phyloP scores from a whole-genome alignment of 257 asterid genomes.

The Salvia hispanica region DNA sequence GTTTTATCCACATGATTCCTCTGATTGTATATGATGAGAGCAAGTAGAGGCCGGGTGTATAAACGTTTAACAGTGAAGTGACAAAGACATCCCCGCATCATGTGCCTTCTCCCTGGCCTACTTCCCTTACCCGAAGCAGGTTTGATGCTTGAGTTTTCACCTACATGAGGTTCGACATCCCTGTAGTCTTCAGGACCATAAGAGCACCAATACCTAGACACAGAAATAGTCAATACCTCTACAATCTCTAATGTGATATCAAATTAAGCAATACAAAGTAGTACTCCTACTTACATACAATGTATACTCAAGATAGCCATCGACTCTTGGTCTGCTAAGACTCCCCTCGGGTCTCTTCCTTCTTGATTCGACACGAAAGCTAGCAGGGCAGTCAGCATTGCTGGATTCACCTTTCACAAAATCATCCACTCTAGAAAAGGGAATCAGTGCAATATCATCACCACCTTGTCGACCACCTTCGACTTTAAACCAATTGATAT shows the following conservation, averaged over 20 bases:
- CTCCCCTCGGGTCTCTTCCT: slow-evolving; percentile 60
- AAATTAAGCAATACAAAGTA: slow-evolving; percentile 14
- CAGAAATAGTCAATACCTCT: neutral
- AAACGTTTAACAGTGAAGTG: slow-evolving; percentile 61
- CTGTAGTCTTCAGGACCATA: slow-evolving; percentile 64
- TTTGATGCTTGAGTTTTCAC: slow-evolving; percentile 42
- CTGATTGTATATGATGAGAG: slow-evolving; percentile 60
- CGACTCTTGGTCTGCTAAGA: slow-evolving; percentile 54
- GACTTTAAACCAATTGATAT: slow-evolving; percentile 56
- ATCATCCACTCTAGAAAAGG: slow-evolving; percentile 54
- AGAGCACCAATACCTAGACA: slow-evolving; percentile 57
- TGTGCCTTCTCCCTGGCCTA: slow-evolving; percentile 61
- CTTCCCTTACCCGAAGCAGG: slow-evolving; percentile 64
- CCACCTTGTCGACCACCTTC: slow-evolving; percentile 67
- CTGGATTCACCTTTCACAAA: slow-evolving; percentile 58
- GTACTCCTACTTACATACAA: slow-evolving; percentile 53
- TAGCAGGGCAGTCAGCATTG: slow-evolving; percentile 55
- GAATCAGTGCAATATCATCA: slow-evolving; percentile 56
- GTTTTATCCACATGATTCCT: slow-evolving; percentile 51
- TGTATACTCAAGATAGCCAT: slow-evolving; percentile 65
- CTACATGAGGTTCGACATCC: slow-evolving; percentile 44
- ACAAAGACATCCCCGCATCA: slow-evolving; percentile 67
- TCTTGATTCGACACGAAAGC: slow-evolving; percentile 55
- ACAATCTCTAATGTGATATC: neutral
- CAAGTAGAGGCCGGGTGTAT: slow-evolving; percentile 56